Conservation (phyloP, 75 land plant species). For the Sequoia sempervirens region DNA sequence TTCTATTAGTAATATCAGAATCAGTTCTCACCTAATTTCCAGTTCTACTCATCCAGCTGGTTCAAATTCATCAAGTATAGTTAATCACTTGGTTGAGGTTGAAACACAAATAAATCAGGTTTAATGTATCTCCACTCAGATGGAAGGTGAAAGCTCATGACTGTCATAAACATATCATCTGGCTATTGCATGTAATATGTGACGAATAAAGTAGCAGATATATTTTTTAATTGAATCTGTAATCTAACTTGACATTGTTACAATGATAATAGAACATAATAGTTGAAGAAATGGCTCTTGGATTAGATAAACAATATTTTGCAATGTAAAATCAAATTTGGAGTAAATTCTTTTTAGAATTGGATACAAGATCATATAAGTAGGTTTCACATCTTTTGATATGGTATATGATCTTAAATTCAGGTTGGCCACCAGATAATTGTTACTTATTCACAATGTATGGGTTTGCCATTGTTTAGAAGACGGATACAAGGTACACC, state of each 20-base stretch:
- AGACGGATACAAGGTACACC: conserved; percentile 77
- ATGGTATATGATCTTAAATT: conserved; percentile 7
- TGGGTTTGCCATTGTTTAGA: conserved; percentile 90
- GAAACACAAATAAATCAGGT: not conserved
- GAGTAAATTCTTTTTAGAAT: not conserved
- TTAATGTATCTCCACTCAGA: not conserved
- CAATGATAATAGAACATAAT: not conserved
- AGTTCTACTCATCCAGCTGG: not conserved
- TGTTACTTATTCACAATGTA: conserved; percentile 83
- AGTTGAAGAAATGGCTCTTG: not conserved
- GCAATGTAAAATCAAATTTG: conserved; percentile 1
- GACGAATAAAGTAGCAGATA: not conserved
- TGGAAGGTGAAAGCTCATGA: not conserved
- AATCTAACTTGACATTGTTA: not conserved
- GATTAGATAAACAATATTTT: not conserved
- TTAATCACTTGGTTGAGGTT: not conserved
- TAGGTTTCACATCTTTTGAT: not conserved
- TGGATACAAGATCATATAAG: not conserved
- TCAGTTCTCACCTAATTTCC: not conserved
- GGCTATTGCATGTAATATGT: not conserved
- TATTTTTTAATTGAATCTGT: not conserved
- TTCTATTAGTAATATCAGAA: not conserved
- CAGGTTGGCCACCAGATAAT: conserved; percentile 98
- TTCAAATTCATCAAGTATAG: not conserved
- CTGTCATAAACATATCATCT: not conserved